Evolutionary conservation across 1,139 yeast species (phyloP).

Genomic region (Suhomyces yuchorum): DNA sequence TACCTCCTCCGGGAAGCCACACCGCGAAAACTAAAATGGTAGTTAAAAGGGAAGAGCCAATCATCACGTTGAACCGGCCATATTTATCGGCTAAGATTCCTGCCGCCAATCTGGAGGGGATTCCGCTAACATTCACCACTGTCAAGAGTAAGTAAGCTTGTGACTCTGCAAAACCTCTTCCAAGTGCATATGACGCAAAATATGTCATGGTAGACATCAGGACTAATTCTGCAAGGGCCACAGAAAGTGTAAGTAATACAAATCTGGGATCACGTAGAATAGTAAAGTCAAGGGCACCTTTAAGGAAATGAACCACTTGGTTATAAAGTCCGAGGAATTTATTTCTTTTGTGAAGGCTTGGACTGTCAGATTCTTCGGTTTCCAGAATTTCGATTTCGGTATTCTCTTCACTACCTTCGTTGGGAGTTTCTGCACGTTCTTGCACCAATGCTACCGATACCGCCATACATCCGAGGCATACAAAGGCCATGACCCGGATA

Average conservation of each 20-base stretch:
- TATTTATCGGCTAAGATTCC: conserved; percentile 33
- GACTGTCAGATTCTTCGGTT: neutral
- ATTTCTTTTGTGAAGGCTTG: neutral
- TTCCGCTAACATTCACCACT: conserved; percentile 33
- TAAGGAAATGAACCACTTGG: conserved; percentile 20
- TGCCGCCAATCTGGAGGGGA: conserved; percentile 34
- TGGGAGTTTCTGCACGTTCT: conserved; percentile 30
- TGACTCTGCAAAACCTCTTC: conserved; percentile 26
- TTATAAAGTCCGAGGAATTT: neutral
- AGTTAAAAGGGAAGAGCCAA: conserved; percentile 23
- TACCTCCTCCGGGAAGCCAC: conserved; percentile 35
- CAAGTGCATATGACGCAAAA: conserved; percentile 33
- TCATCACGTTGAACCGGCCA: conserved; percentile 35
- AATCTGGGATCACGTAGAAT: conserved; percentile 46
- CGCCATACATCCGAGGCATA: conserved; percentile 42
- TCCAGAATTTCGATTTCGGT: neutral
- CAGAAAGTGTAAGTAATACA: conserved; percentile 42
- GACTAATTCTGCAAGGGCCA: conserved; percentile 50
- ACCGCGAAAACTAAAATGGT: conserved; percentile 26
- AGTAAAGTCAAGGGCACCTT: conserved; percentile 39
- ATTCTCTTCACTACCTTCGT: neutral
- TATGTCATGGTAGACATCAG: conserved; percentile 48
- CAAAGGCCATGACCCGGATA: conserved; percentile 55
- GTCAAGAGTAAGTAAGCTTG: conserved; percentile 30
- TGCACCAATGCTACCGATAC: conserved; percentile 43